A percentile compares a stretch with the other conserved stretches of the same genome.
Evolutionary conservation across 768 basidiomycete species (phyloP).

Genomic region (Cyclocybe aegerita): DNA sequence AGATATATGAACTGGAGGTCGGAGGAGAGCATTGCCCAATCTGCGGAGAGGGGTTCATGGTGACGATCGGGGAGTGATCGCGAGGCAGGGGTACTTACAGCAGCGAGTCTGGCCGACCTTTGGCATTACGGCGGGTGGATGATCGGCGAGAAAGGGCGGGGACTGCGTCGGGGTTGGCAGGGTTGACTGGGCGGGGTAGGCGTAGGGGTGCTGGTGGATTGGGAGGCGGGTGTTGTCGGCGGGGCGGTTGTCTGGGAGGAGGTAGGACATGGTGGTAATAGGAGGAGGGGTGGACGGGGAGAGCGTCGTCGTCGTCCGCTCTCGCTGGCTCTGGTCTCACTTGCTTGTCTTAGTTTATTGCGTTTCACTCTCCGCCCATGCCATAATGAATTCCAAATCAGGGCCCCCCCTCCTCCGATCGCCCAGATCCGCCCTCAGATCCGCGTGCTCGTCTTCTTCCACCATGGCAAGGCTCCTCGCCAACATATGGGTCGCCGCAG

Average conservation of each 20-base stretch:
- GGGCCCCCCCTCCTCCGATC: conserved; percentile 15
- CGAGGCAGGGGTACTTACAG: conserved; percentile 49
- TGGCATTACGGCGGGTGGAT: conserved; percentile 37
- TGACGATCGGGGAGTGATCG: conserved; percentile 40
- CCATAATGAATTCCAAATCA: conserved; percentile 24
- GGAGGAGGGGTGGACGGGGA: conserved; percentile 7
- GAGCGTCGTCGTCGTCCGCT: background rate
- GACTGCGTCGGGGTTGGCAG: conserved; percentile 24
- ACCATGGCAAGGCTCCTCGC: conserved; percentile 22
- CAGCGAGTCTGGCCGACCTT: conserved; percentile 74
- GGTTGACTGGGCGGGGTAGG: conserved; percentile 9
- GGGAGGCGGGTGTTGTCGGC: conserved; percentile 11
- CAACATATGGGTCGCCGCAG: conserved; percentile 94
- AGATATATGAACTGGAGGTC: conserved; percentile 80
- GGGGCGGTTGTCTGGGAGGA: conserved; percentile 8
- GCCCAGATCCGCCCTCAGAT: conserved; percentile 29
- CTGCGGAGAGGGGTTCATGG: conserved; percentile 38
- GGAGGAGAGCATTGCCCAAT: conserved; percentile 80
- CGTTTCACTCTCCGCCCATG: conserved; percentile 1
- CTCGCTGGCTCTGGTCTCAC: too few relatives aligned
- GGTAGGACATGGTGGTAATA: conserved; percentile 20
- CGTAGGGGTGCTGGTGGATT: conserved; percentile 11
- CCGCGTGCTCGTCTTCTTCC: conserved; percentile 16
- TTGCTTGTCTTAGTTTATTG: too few relatives aligned
- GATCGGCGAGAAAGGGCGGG: conserved; percentile 33